Evolutionary conservation across 1,284 basidiomycete genomes (phyloP).

Genomic region (Ganoderma multipileum): DNA sequence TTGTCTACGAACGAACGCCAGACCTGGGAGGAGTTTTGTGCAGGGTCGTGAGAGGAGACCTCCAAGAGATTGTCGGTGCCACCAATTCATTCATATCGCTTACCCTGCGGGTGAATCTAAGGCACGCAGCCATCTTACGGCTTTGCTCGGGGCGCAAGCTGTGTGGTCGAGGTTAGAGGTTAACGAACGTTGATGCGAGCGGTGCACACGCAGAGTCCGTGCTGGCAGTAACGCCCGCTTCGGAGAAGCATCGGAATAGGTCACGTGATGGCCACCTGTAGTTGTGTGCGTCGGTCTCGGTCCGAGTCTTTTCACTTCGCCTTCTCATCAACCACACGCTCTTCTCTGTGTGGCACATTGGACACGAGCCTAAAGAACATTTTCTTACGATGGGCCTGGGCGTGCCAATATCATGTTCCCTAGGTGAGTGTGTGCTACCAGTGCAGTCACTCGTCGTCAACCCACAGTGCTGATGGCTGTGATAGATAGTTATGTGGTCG

Average conservation of each 20-base stretch:
- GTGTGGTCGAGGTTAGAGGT: not conserved
- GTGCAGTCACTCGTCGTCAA: not conserved
- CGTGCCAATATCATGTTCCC: not conserved
- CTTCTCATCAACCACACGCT: not conserved
- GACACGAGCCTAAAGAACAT: not conserved
- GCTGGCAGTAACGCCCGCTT: not conserved
- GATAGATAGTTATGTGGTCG: not conserved
- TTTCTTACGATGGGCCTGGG: not conserved
- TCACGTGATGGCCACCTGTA: not conserved
- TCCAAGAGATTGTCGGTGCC: not conserved
- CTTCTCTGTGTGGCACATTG: not conserved
- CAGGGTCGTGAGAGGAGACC: not conserved
- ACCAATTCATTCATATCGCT: slow-evolving; percentile 8
- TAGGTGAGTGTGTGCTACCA: not conserved
- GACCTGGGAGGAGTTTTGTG: slow-evolving; percentile 54
- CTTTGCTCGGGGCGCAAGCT: not conserved
- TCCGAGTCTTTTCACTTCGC: not conserved
- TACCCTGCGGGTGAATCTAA: slow-evolving; percentile 32
- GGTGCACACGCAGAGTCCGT: too few species aligned
- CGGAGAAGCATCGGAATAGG: not conserved
- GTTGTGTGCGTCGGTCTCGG: too few species aligned
- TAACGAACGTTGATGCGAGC: not conserved
- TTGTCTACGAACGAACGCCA: slow-evolving; percentile 83
- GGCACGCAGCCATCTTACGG: slow-evolving; percentile 30
- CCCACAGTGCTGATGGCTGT: not conserved